Base-by-base conservation (phyloP, 345 rosid species). In the Murraya koenigii region DNA sequence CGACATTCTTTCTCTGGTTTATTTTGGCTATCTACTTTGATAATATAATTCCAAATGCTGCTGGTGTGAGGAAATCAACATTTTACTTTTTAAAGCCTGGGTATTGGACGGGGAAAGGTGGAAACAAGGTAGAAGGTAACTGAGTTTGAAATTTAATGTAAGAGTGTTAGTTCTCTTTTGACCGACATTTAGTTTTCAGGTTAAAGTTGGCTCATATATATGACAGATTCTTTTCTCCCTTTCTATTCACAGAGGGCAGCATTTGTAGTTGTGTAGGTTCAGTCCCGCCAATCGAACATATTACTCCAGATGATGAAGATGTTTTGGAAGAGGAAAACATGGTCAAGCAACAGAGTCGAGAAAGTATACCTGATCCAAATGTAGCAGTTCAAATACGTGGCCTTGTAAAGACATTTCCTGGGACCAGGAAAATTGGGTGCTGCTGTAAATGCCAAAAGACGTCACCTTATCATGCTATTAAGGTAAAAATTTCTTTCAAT, bases 21-120 rank as follows among this genome's bases (percentile, higher is more conserved):
- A 79, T 87, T 72, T 80, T 90, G 87, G 98, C 98, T 14, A 86
- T 93, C 76, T 93, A 95, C 90, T 88, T 95, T 0, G 98, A 93
- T 76, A 92, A 95, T 82, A 90, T 93, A 77, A 74, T 91, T 77
- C 93, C 96, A 75, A 95, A 93, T 76, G 90, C 92, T 5, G 89
- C 89, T 17, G 96, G 97, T 78, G 89, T 91, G 68, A 90, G 98
- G 82, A 95, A 90, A 83, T 82, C 98, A 52, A 11, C 84, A 36
- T 84, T 90, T 82, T 95, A 92, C 85, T 92, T 95, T 86, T 80
- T 95, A 23, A 88, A 86, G 38, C 97, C 92, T 30, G 90, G 92
- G 41, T 92, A 89, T 79, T 93, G 99, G 99, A 92, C 92, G 0
- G 98, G 97, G 80, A 93, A 78, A 83, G 97, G 96, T 77, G 97